These are phyloP conservation scores for Rhizoclosmatium globosum DNA, from an alignment of 192 early-diverging fungal species.

Conservation along the genomic window DNA sequence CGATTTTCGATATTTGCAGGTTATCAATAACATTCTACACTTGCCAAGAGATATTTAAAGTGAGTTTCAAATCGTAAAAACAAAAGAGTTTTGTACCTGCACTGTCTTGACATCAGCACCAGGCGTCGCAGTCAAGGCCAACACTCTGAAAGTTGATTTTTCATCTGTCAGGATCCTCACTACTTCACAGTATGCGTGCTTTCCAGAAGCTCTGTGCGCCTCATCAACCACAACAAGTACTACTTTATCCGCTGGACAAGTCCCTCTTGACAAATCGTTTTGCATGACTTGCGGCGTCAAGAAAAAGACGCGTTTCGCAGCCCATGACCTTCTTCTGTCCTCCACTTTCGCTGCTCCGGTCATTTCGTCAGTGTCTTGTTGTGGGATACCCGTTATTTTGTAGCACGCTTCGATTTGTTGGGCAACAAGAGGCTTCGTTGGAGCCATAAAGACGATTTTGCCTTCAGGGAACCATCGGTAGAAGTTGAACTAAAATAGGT, in stretches of 20 bases:
- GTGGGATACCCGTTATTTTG: conserved; percentile 81
- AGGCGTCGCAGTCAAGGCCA: conserved; percentile 90
- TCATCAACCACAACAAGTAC: conserved; percentile 87
- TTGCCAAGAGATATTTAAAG: neutral
- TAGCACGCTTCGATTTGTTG: conserved; percentile 93
- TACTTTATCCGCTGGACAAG: conserved; percentile 73
- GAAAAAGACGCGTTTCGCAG: conserved; percentile 78
- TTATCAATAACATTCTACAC: conserved; percentile 72
- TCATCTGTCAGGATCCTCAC: conserved; percentile 60
- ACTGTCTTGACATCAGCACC: conserved; percentile 77
- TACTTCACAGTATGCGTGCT: conserved; percentile 83
- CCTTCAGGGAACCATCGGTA: conserved; percentile 91
- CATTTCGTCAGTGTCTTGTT: conserved; percentile 65
- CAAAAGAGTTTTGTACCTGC: conserved; percentile 64
- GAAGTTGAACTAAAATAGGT: conserved; percentile 62
- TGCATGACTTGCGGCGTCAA: conserved; percentile 88
- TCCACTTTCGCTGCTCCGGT: conserved; percentile 69
- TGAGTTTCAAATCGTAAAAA: neutral
- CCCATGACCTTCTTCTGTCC: conserved; percentile 67
- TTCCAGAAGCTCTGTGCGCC: conserved; percentile 87
- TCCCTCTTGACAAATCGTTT: conserved; percentile 79
- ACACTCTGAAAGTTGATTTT: conserved; percentile 70
- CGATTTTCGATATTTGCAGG: conserved; percentile 79
- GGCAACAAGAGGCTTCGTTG: conserved; percentile 88
- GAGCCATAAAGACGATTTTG: conserved; percentile 90